Evolutionary conservation across 768 basidiomycete species (phyloP).

Genomic region (Strobilomyces echinocephalus): DNA sequence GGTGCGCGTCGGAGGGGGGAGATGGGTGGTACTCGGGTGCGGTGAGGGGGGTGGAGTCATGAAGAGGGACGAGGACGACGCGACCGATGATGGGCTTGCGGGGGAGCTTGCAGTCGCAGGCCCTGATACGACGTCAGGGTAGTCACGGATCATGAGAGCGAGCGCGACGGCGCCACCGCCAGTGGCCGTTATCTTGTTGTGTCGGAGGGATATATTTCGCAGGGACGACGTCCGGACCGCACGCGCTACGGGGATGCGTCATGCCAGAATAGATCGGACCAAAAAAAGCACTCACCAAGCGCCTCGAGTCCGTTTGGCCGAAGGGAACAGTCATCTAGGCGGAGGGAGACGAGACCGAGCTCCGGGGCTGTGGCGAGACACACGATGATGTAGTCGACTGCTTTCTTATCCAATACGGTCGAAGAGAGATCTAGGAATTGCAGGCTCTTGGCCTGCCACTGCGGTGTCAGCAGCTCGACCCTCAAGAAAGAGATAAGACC

Average conservation of each 20-base stretch:
- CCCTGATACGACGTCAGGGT: conserved; percentile 67
- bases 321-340: conserved; percentile 82
- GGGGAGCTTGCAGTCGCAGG: neutral
- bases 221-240: conserved; percentile 79
- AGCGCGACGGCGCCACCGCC: conserved; percentile 91
- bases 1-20: conserved; percentile 26
- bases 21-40: conserved; percentile 23
- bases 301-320: conserved; percentile 71
- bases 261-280: neutral
- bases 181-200: conserved; percentile 78
- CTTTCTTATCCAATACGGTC: conserved; percentile 77
- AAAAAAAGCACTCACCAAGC: conserved; percentile 54
- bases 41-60: conserved; percentile 33
- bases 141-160: conserved; percentile 95
- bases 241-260: conserved; percentile 47
- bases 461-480: neutral
- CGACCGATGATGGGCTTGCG: conserved; percentile 1
- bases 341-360: conserved; percentile 65
- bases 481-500: neutral
- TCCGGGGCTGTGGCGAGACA: conserved; percentile 44
- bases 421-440: conserved; percentile 91
- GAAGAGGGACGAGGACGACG: conserved; percentile 18
- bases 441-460: conserved; percentile 60
- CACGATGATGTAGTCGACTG: conserved; percentile 74
- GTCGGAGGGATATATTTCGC: conserved; percentile 83